Evolutionary conservation across 495 filamentous ascomycete genomes (phyloP).

Genomic region (Beverwykella pulmonaria): DNA sequence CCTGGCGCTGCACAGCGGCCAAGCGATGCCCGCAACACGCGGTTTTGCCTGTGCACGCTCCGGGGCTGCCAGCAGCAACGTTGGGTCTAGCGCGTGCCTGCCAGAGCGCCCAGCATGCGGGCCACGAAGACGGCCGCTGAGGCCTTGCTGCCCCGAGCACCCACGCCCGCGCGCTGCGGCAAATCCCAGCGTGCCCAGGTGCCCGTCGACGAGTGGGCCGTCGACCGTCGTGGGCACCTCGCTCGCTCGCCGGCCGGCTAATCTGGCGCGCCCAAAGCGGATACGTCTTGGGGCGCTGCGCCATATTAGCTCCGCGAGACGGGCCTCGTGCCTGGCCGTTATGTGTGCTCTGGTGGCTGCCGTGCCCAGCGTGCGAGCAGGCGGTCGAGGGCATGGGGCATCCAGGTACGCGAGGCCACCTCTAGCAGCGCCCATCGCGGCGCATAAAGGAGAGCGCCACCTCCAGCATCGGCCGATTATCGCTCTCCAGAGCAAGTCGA

Average conservation of each 20-base stretch:
- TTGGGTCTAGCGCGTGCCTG: constrained; percentile 23
- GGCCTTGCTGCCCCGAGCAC: background rate
- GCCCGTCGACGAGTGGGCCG: background rate
- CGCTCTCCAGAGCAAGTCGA: constrained; percentile 15
- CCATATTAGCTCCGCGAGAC: constrained; percentile 23
- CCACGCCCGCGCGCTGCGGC: constrained; percentile 17
- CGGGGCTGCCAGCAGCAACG: background rate
- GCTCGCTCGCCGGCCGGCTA: constrained; percentile 23
- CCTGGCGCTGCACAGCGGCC: background rate
- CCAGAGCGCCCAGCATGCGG: constrained; percentile 23
- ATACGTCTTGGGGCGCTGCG: constrained; percentile 20
- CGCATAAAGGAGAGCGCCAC: constrained; percentile 33
- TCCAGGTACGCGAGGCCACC: constrained; percentile 31
- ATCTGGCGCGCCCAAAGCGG: constrained; percentile 29
- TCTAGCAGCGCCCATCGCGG: constrained; percentile 6
- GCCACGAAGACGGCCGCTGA: constrained; percentile 34
- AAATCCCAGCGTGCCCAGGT: constrained; percentile 31
- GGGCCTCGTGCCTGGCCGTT: constrained; percentile 24
- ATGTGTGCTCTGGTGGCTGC: constrained; percentile 34
- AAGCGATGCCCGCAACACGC: constrained; percentile 17
- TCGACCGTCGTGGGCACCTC: background rate
- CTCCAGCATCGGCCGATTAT: constrained; percentile 2
- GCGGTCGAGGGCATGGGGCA: background rate
- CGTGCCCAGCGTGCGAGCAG: background rate
- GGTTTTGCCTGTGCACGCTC: background rate